Evolutionary conservation across 257 asterid genomes (phyloP).

Genomic region (Apocynum venetum): DNA sequence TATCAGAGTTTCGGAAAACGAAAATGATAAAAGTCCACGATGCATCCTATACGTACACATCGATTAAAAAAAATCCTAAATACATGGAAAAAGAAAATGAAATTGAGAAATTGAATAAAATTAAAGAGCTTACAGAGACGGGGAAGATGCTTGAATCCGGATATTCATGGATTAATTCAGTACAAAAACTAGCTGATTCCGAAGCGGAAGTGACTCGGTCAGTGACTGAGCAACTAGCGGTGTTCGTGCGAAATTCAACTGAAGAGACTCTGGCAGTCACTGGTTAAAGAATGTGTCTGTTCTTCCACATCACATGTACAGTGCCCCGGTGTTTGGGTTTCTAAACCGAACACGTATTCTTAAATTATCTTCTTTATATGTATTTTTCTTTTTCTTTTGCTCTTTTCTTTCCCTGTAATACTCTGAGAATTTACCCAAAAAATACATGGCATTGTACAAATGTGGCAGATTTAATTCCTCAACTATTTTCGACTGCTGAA

Average conservation of each 20-base stretch:
- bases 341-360: neutral
- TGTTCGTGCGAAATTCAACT: neutral
- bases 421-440: too few relatives aligned
- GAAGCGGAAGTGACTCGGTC: neutral
- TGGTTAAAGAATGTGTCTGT: neutral
- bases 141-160: slow-evolving; percentile 56
- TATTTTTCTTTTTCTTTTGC: neutral
- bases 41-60: neutral
- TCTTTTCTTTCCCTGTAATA: too few relatives aligned
- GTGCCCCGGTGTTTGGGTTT: neutral
- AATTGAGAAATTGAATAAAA: neutral
- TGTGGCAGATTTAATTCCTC: too few relatives aligned
- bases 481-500: too few relatives aligned
- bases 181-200: slow-evolving; percentile 1
- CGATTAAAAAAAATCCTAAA: neutral
- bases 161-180: slow-evolving; percentile 50
- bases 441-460: too few relatives aligned
- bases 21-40: neutral
- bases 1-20: neutral
- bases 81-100: neutral
- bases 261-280: neutral
- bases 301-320: neutral
- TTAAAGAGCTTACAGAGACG: slow-evolving; percentile 47
- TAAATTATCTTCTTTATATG: neutral
- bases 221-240: neutral